Evolutionary conservation across 352 stramenopile genomes (phyloP).

Genomic region (Globisporangium parvum): DNA sequence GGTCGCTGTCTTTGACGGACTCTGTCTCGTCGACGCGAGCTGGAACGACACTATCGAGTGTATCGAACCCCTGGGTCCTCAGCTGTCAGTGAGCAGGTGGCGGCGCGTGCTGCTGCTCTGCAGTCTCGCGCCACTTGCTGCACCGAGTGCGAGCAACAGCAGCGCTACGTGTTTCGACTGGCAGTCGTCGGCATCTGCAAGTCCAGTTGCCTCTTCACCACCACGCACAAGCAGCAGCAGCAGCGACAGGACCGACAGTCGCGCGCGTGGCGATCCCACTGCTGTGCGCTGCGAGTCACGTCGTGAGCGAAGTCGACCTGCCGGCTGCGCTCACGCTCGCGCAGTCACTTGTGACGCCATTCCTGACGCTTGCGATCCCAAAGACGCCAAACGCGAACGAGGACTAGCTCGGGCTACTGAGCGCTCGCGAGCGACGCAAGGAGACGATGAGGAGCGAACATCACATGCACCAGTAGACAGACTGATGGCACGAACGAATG

Average conservation of each 20-base stretch:
- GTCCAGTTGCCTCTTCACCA: background rate
- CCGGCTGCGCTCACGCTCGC: background rate
- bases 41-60: slow-evolving; percentile 3
- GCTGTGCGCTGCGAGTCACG: background rate
- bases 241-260: too few species aligned
- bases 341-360: slow-evolving; percentile 3
- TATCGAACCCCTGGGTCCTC: background rate
- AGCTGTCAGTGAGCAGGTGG: background rate
- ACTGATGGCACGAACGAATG: too few species aligned
- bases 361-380: background rate
- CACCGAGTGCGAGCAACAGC: background rate
- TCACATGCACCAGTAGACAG: too few species aligned
- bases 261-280: background rate
- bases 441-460: too few species aligned
- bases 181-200: background rate
- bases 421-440: background rate
- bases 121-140: too few species aligned
- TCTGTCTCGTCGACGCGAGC: slow-evolving; percentile 1
- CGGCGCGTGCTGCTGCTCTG: too few species aligned
- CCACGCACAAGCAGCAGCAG: background rate
- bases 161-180: too few species aligned
- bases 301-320: slow-evolving; percentile 2
- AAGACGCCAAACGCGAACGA: background rate
- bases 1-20: slow-evolving; percentile 8
- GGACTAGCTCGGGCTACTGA: background rate